A percentile compares a stretch with the other conserved stretches of the same genome.
These are phyloP conservation scores for Triglochin maritima DNA, from an alignment of 106 monocot species.

Conservation along the genomic window DNA sequence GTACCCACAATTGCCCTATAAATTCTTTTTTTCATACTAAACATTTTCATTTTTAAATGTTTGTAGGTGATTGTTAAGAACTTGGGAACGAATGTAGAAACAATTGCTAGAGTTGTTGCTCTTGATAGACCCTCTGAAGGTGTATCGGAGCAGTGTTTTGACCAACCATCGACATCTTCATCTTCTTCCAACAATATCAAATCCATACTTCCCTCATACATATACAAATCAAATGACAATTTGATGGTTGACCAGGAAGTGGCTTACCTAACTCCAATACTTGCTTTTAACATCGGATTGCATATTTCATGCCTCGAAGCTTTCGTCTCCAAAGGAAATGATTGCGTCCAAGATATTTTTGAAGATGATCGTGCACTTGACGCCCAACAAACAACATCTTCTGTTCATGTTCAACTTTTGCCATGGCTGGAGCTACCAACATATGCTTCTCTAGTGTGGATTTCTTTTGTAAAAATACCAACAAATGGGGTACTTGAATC, in stretches of 20 bases:
- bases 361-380: conserved; percentile 7
- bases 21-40: neutral
- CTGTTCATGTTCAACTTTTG: conserved; percentile 36
- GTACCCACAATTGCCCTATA: neutral
- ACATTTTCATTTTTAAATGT: neutral
- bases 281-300: conserved; percentile 88
- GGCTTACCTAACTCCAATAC: conserved; percentile 56
- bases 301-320: conserved; percentile 56
- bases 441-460: conserved; percentile 76
- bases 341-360: conserved; percentile 34
- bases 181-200: conserved; percentile 12
- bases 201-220: conserved; percentile 39
- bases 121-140: conserved; percentile 32
- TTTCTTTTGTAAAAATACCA: conserved; percentile 82
- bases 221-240: conserved; percentile 13
- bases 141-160: conserved; percentile 5
- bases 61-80: conserved; percentile 79
- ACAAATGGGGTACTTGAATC: conserved; percentile 60
- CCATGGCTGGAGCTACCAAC: conserved; percentile 58
- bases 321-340: conserved; percentile 34
- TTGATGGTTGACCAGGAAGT: conserved; percentile 23
- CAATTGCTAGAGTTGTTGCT: conserved; percentile 55
- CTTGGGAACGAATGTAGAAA: conserved; percentile 37
- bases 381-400: neutral
- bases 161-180: neutral